phyloP scores from a whole-genome alignment of 1,284 basidiomycete species.

The Austropuccinia psidii region DNA sequence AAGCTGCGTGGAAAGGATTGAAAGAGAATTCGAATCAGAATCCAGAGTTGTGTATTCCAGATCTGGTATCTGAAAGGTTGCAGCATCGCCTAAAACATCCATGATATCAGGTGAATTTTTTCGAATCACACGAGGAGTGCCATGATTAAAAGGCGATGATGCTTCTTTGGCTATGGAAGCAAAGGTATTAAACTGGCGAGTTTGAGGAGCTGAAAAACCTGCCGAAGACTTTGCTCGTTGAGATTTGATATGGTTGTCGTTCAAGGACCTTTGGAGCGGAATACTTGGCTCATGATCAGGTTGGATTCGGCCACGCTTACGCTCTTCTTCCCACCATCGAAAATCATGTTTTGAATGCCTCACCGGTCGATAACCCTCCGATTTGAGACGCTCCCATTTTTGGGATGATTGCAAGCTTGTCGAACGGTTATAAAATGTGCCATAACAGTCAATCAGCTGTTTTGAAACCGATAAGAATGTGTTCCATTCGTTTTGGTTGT shows the following conservation, averaged over 20 bases:
- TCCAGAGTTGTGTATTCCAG: slow-evolving; percentile 25
- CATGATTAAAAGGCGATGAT: no score
- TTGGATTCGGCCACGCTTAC: slow-evolving; percentile 28
- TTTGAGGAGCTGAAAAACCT: not conserved
- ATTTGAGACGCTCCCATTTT: slow-evolving; percentile 23
- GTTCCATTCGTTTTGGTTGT: slow-evolving; percentile 23
- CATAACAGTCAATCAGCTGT: slow-evolving; percentile 13
- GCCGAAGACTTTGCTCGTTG: not conserved
- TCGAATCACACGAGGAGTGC: slow-evolving; percentile 15
- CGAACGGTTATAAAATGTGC: slow-evolving; percentile 28
- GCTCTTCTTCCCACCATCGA: slow-evolving; percentile 35
- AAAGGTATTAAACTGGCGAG: not conserved
- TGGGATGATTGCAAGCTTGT: slow-evolving; percentile 4
- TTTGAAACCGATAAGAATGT: slow-evolving; percentile 1
- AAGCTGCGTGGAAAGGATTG: not conserved
- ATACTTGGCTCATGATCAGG: slow-evolving; percentile 29
- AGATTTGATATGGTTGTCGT: not conserved
- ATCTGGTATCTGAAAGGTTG: slow-evolving; percentile 15
- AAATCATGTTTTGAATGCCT: slow-evolving; percentile 17
- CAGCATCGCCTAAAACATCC: slow-evolving; percentile 15
- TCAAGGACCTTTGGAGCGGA: not conserved
- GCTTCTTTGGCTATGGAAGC: no score
- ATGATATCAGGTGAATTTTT: slow-evolving; percentile 31
- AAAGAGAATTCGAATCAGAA: slow-evolving; percentile 5
- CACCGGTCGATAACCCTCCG: slow-evolving; percentile 33